A percentile compares a stretch with the other conserved stretches of the same genome.
These are phyloP conservation scores for Daedaleopsis nitida DNA, from an alignment of 768 basidiomycete genomes.

Conservation along the genomic window DNA sequence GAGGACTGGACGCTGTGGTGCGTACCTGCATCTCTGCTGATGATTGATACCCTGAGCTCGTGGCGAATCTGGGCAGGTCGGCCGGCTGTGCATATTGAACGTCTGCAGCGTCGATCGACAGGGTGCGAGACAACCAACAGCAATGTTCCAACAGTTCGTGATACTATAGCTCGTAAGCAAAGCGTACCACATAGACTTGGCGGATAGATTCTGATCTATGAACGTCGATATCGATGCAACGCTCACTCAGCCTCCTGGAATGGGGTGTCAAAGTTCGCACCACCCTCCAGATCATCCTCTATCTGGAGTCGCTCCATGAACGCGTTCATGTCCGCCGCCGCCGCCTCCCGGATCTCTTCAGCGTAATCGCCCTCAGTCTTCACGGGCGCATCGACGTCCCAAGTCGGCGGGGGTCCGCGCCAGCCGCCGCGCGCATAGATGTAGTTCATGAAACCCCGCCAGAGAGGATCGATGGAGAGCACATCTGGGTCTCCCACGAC, in stretches of 20 bases:
- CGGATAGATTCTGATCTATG: too few species aligned
- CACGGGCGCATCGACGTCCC: constrained; percentile 39
- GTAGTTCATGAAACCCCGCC: constrained; percentile 63
- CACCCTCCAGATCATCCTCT: constrained; percentile 16
- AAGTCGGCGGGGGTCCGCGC: constrained; percentile 41
- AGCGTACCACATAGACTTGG: too few species aligned
- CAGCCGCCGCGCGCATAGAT: constrained; percentile 53
- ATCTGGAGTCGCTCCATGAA: constrained; percentile 31
- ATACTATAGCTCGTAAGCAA: too few species aligned
- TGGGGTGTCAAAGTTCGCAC: constrained; percentile 20
- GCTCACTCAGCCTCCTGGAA: constrained; percentile 8
- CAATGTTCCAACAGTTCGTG: too few species aligned
- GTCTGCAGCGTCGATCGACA: too few species aligned
- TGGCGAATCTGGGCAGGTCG: too few species aligned
- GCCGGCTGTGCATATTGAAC: too few species aligned
- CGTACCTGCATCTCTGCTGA: too few species aligned
- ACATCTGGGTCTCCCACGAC: constrained; percentile 62
- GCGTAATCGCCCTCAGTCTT: constrained; percentile 44
- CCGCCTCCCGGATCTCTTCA: constrained; percentile 24
- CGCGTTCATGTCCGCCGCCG: constrained; percentile 38
- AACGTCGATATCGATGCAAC: neutral
- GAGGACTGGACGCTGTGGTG: too few species aligned
- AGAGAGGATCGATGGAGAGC: constrained; percentile 58
- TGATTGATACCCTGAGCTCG: too few species aligned
- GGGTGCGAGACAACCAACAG: too few species aligned